Evolutionary conservation across 495 filamentous ascomycete genomes (phyloP), one percentile per base, ranked within the genome.

Genomic region (Friedmanniomyces endolithicus): DNA sequence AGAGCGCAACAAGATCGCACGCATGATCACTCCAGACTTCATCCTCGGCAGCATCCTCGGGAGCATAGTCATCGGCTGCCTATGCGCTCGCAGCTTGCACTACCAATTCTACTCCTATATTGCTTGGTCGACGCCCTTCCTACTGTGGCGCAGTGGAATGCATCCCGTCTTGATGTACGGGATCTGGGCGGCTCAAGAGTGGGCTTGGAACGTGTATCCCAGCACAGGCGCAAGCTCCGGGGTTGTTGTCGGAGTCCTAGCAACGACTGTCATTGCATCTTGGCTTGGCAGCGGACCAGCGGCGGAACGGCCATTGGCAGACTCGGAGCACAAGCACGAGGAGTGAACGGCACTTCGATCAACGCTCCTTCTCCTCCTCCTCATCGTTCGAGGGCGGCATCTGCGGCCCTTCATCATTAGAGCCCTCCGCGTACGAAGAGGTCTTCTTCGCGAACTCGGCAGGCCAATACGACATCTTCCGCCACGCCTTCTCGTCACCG

Each of bases 41-140:
- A 78, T 92, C 52, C 76, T 90, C 72, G 87, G 83, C 0, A 77
- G 81, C 11, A 77, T 94, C 55, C 77, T 98, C 47, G 83, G 83
- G 2, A 84, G 88, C 37, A 85, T 92, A 56, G 74, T 78, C 34
- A 81, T 95, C 61, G 92, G 92, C 35, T 78, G 95, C 71, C 78
- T 97, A 34, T 96, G 89, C 64, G 92, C 92, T 14, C 77, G 92
- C 50, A 88, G 83, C 22, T 74, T 98, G 51, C 92, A 98, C 72
- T 98, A 96, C 69, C 92, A 98, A 65, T 98, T 98, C 73, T 97
- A 90, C 72, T 78, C 87, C 48, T 95, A 90, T 74, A 76, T 95
- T 41, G 84, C 87, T 44, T 95, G 88, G 88, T 80, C 86, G 12
- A 88, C 88, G 7, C 92, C 92, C 0, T 95, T 87, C 67, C 78